Percentiles rank a stretch among this genome's conserved stretches.
Conservation (phyloP, 805 yeast species). For the Lipomyces yamadae region DNA sequence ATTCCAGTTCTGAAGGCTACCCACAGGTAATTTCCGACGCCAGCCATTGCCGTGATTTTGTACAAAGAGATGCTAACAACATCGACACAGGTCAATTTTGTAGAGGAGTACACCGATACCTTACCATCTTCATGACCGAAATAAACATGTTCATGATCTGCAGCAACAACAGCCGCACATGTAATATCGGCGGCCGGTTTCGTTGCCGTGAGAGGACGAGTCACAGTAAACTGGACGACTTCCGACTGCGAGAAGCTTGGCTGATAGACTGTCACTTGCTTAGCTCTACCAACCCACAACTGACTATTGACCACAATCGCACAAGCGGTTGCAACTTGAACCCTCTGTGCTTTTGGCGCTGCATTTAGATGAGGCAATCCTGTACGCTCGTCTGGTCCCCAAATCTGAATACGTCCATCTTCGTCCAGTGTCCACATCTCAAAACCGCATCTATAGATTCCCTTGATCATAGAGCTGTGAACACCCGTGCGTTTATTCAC, state of each 20-base stretch:
- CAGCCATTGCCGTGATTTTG: conserved; percentile 40
- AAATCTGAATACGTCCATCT: conserved; percentile 47
- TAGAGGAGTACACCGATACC: conserved; percentile 43
- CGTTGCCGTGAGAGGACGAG: conserved; percentile 40
- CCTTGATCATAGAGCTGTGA: conserved; percentile 34
- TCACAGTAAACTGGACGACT: conserved; percentile 37
- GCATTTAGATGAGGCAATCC: conserved; percentile 37
- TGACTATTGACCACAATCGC: conserved; percentile 39
- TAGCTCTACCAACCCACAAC: conserved; percentile 47
- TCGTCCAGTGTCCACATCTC: conserved; percentile 47
- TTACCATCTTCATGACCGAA: conserved; percentile 51
- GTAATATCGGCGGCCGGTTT: conserved; percentile 43
- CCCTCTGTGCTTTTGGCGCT: conserved; percentile 42
- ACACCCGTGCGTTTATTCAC: conserved; percentile 37
- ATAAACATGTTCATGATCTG: conserved; percentile 42
- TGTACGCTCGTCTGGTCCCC: conserved; percentile 40
- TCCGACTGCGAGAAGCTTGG: conserved; percentile 38
- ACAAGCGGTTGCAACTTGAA: conserved; percentile 41
- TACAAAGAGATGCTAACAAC: conserved; percentile 44
- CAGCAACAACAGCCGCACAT: conserved; percentile 40
- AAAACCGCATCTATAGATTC: conserved; percentile 35
- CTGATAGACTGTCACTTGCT: conserved; percentile 44
- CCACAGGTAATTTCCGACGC: conserved; percentile 46
- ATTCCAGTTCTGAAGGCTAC: conserved; percentile 48
- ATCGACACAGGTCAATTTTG: conserved; percentile 41